These are phyloP conservation scores for Solanum bukasovii DNA, from an alignment of 257 asterid genomes.

Conservation along the genomic window DNA sequence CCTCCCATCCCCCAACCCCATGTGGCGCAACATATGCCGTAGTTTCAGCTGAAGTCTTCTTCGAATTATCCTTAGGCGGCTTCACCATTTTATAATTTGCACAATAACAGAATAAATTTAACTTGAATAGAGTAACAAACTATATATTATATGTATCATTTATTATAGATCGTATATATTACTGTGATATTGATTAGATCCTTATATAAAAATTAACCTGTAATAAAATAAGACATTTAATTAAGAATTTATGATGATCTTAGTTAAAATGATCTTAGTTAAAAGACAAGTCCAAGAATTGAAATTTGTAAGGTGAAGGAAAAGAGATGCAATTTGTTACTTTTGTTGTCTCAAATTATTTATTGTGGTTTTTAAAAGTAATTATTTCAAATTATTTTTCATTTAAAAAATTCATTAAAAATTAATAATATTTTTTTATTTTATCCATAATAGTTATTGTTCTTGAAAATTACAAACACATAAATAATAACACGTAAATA, in stretches of 20 bases:
- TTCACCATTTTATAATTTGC: not conserved
- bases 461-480: not conserved
- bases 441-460: not conserved
- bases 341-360: no score
- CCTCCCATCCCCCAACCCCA: not conserved
- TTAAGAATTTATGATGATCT: not conserved
- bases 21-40: constrained; percentile 3
- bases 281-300: not conserved
- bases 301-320: not conserved
- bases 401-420: not conserved
- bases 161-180: not conserved
- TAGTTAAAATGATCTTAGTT: not conserved
- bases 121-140: not conserved
- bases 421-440: not conserved
- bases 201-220: not conserved
- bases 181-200: not conserved
- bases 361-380: not conserved
- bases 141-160: not conserved
- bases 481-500: no score
- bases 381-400: not conserved
- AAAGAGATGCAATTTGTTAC: not conserved
- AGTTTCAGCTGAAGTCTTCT: not conserved
- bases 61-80: not conserved
- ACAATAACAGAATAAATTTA: not conserved
- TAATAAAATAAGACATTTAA: not conserved